A percentile compares a stretch with the other conserved stretches of the same genome.
Conservation (phyloP, 2,329 filamentous ascomycete genomes). For the Neopestalotiopsis sp. region DNA sequence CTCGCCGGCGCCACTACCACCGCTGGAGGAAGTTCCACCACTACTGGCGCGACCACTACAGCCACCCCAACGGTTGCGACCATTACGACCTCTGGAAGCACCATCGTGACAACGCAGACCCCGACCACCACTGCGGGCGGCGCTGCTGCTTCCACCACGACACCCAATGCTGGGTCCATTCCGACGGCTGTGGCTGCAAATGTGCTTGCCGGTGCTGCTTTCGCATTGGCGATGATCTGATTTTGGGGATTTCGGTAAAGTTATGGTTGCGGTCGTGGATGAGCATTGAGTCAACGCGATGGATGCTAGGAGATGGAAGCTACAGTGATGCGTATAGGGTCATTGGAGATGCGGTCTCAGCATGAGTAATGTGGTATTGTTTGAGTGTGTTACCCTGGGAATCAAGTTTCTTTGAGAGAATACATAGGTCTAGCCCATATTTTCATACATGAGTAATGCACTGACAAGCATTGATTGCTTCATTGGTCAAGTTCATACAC, state of each 20-base stretch:
- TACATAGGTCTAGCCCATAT: no score
- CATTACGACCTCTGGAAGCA: slow-evolving; percentile 2
- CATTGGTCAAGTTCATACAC: no score
- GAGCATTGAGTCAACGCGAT: neutral
- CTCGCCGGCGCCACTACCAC: neutral
- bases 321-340: no score
- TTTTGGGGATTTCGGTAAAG: neutral
- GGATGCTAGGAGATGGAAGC: no score
- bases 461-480: no score
- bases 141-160: neutral
- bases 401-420: no score
- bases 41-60: neutral
- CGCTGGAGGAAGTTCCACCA: neutral
- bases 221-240: neutral
- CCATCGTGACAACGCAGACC: slow-evolving; percentile 8
- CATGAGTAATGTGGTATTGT: no score
- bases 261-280: neutral
- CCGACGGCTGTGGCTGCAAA: neutral
- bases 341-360: no score
- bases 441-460: no score
- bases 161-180: neutral
- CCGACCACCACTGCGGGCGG: neutral
- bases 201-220: neutral
- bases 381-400: no score
- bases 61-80: neutral